Conservation (phyloP, 176 grass and related monocot genomes). For the Chrysopogon serrulatus region DNA sequence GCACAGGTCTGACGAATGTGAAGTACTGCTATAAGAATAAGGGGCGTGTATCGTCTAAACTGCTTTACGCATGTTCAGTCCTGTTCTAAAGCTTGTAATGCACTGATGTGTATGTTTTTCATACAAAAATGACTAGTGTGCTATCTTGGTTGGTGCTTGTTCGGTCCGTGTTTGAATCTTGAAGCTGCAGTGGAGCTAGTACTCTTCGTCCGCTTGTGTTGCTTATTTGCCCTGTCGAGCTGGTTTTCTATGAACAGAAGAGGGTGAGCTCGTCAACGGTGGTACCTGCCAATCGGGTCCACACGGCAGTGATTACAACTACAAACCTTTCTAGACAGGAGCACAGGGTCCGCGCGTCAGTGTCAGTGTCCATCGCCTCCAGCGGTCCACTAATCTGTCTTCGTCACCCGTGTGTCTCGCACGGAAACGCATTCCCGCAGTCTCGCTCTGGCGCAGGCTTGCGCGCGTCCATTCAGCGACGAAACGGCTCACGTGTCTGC, state of each 20-base stretch:
- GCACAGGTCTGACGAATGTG: neutral
- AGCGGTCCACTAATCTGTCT: neutral
- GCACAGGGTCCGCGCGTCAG: neutral
- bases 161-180: neutral
- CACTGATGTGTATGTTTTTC: neutral
- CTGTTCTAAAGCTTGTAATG: constrained; percentile 17
- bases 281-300: neutral
- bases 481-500: neutral
- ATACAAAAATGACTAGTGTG: neutral
- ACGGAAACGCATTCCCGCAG: neutral
- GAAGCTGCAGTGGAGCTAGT: neutral
- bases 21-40: constrained; percentile 26
- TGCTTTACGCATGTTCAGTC: neutral
- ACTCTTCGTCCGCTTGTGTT: neutral
- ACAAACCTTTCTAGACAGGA: neutral
- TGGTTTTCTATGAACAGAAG: neutral
- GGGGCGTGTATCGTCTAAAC: neutral
- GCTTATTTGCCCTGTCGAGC: neutral
- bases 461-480: neutral
- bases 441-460: neutral
- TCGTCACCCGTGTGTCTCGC: no score
- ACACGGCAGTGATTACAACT: neutral
- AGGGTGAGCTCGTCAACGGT: no score
- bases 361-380: neutral
- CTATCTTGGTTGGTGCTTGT: neutral